phyloP scores from a whole-genome alignment of 768 basidiomycete genomes.

The Termitomyces sp. region DNA sequence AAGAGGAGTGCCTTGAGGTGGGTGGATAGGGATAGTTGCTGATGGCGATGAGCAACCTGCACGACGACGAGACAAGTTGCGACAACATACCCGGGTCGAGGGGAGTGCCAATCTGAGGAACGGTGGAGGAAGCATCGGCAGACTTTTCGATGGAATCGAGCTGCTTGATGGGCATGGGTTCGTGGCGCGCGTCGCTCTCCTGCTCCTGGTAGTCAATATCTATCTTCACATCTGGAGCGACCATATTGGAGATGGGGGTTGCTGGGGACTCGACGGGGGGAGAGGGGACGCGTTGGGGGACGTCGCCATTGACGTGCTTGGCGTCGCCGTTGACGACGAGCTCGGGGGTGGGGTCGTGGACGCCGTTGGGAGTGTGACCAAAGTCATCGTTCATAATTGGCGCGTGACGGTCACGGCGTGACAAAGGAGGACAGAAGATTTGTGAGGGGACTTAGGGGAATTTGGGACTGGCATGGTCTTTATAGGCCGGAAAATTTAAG shows the following conservation, averaged over 20 bases:
- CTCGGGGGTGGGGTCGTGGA: constrained; percentile 27
- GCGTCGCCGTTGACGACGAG: constrained; percentile 34
- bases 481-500: constrained; percentile 80
- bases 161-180: constrained; percentile 49
- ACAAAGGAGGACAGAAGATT: constrained; percentile 57
- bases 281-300: constrained; percentile 29
- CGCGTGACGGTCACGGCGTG: constrained; percentile 77
- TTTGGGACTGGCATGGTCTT: constrained; percentile 69
- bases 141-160: constrained; percentile 33
- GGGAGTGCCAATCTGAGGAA: constrained; percentile 40
- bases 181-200: constrained; percentile 66
- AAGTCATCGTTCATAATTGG: constrained; percentile 55
- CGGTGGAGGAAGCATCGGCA: constrained; percentile 36
- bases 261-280: constrained; percentile 52
- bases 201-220: constrained; percentile 58
- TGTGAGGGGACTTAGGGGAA: constrained; percentile 76
- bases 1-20: constrained; percentile 43
- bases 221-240: constrained; percentile 55
- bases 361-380: constrained; percentile 38
- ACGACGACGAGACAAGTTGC: constrained; percentile 15
- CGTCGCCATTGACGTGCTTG: constrained; percentile 31
- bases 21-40: constrained; percentile 41
- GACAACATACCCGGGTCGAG: constrained; percentile 47
- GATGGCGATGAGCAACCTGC: constrained; percentile 21
- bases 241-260: constrained; percentile 52